Conservation (phyloP, 164 flowering plant genomes). For the Cinnamomum micranthum region DNA sequence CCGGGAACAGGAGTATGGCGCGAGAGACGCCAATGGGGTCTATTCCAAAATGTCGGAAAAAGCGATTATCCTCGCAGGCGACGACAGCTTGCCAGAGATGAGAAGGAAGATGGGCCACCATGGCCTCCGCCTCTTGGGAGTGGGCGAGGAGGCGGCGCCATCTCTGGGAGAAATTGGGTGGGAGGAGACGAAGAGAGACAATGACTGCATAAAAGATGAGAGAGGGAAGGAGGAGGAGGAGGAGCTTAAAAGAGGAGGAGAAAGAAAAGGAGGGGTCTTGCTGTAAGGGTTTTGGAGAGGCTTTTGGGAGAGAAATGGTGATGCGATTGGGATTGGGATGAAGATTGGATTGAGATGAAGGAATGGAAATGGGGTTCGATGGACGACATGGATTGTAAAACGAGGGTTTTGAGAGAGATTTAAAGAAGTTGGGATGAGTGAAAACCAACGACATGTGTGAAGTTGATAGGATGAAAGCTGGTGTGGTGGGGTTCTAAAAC, state of each 20-base stretch:
- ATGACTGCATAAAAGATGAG: constrained; percentile 15
- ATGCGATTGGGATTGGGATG: neutral
- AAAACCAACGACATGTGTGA: too few species aligned
- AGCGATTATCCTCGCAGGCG: constrained; percentile 42
- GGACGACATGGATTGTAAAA: neutral
- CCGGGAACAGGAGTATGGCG: constrained; percentile 32
- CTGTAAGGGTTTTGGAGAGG: neutral
- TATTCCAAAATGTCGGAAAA: constrained; percentile 40
- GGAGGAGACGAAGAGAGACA: constrained; percentile 26
- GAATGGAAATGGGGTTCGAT: neutral
- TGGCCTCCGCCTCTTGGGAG: constrained; percentile 26
- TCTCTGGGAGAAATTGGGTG: constrained; percentile 30
- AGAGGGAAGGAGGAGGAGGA: constrained; percentile 14
- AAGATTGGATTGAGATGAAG: neutral
- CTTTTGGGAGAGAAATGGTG: neutral
- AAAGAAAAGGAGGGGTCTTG: neutral
- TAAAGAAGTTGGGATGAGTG: too few species aligned
- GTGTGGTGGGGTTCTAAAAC: too few species aligned
- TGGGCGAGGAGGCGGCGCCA: constrained; percentile 31
- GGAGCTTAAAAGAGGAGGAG: neutral
- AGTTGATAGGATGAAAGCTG: too few species aligned
- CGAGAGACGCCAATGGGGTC: constrained; percentile 41
- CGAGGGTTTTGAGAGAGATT: too few species aligned
- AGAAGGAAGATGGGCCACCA: constrained; percentile 20
- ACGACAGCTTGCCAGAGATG: constrained; percentile 38